Evolutionary conservation across 257 asterid genomes (phyloP).

Genomic region (Scutellaria galericulata): DNA sequence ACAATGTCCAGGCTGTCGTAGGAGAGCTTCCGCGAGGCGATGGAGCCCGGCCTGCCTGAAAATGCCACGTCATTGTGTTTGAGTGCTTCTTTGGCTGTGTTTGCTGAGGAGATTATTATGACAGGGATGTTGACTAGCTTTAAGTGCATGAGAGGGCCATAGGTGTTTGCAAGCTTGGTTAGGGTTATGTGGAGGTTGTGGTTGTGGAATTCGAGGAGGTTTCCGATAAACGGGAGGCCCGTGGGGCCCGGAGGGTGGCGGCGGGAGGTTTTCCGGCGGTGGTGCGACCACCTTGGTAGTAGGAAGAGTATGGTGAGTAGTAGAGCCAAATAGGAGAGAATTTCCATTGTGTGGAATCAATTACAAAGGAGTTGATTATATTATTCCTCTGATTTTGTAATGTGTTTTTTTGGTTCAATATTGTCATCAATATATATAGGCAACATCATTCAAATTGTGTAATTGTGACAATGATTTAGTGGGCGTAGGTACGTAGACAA

Average conservation of each 20-base stretch:
- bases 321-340: not conserved
- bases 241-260: slow-evolving; percentile 18
- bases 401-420: no score
- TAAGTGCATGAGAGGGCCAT: slow-evolving; percentile 24
- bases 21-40: not conserved
- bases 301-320: not conserved
- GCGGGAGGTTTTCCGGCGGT: not conserved
- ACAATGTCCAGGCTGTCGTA: slow-evolving; percentile 20
- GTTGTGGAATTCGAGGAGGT: not conserved
- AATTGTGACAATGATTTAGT: no score
- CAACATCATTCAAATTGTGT: no score
- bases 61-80: slow-evolving; percentile 16
- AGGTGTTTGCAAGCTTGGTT: not conserved
- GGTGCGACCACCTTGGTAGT: not conserved
- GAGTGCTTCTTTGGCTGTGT: not conserved
- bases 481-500: no score
- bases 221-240: slow-evolving; percentile 20
- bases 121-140: not conserved
- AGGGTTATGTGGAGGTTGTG: not conserved
- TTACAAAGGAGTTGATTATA: no score
- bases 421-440: no score
- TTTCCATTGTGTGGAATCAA: not conserved
- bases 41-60: not conserved
- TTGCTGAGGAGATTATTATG: slow-evolving; percentile 12
- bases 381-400: no score